phyloP scores from a whole-genome alignment of 352 stramenopile genomes.

The Globisporangium yorkense region DNA sequence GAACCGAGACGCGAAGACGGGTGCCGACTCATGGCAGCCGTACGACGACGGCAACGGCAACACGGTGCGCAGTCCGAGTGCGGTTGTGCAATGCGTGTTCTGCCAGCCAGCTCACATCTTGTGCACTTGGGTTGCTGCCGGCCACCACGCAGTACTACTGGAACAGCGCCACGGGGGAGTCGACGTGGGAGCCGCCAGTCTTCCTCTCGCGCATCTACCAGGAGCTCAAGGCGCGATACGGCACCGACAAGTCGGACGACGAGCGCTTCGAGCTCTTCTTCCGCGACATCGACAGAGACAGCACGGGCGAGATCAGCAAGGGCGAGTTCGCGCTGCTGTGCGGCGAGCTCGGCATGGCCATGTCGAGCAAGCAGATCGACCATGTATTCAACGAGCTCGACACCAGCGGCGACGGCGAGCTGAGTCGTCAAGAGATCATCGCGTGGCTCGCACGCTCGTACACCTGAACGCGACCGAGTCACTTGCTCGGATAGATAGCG shows the following conservation, averaged over 20 bases:
- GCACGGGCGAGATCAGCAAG: constrained; percentile 51
- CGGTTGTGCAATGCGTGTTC: not conserved
- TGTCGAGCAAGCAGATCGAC: constrained; percentile 48
- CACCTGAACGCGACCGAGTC: constrained; percentile 9
- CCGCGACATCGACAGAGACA: constrained; percentile 51
- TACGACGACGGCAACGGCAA: constrained; percentile 61
- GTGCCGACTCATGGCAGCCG: constrained; percentile 35
- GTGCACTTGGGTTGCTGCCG: not conserved
- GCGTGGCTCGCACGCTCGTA: constrained; percentile 50
- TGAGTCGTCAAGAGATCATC: constrained; percentile 54
- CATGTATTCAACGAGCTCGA: constrained; percentile 58
- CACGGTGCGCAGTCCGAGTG: constrained; percentile 23
- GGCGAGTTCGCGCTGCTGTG: constrained; percentile 60
- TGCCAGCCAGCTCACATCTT: not conserved
- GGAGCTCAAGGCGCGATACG: constrained; percentile 48
- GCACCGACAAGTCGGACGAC: constrained; percentile 38
- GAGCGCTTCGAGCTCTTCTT: constrained; percentile 67
- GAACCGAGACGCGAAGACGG: not conserved
- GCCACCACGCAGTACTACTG: constrained; percentile 47
- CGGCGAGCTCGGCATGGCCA: constrained; percentile 59
- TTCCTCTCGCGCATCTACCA: constrained; percentile 50
- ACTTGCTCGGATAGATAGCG: constrained; percentile 1
- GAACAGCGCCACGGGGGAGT: constrained; percentile 60
- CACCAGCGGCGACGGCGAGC: constrained; percentile 49
- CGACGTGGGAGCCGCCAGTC: constrained; percentile 49